Evolutionary conservation across 495 filamentous ascomycete genomes (phyloP).

Genomic region (Xylaria cubensis): DNA sequence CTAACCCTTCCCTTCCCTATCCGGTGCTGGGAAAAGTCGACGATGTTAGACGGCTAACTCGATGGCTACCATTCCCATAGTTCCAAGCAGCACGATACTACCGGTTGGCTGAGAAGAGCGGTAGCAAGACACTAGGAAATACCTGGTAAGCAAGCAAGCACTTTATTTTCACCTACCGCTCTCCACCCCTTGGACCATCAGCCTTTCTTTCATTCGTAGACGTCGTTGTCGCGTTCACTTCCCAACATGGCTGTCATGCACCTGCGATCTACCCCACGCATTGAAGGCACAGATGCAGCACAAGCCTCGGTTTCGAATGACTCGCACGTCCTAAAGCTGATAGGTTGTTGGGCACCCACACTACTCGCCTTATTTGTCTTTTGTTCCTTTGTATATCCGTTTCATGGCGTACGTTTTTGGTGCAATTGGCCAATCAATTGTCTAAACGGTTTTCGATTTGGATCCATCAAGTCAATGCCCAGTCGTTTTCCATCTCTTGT

Average conservation of each 20-base stretch:
- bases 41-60: constrained; percentile 48
- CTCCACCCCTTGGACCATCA: constrained; percentile 3
- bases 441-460: constrained; percentile 27
- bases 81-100: constrained; percentile 91
- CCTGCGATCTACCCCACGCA: constrained; percentile 30
- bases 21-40: not conserved
- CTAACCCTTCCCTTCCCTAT: constrained; percentile 18
- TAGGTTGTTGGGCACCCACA: constrained; percentile 23
- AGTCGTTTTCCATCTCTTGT: not conserved
- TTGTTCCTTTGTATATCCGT: constrained; percentile 17
- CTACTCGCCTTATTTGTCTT: constrained; percentile 19
- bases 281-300: constrained; percentile 22
- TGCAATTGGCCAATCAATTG: constrained; percentile 26
- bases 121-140: constrained; percentile 90
- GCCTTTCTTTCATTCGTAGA: constrained; percentile 22
- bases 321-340: constrained; percentile 22
- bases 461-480: constrained; percentile 22
- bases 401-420: constrained; percentile 24
- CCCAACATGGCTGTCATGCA: constrained; percentile 24
- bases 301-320: constrained; percentile 27
- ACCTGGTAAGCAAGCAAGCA: constrained; percentile 75
- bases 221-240: constrained; percentile 20
- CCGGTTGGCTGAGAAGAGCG: constrained; percentile 86
- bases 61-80: constrained; percentile 53
- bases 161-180: constrained; percentile 23